Conservation (phyloP, 2,329 filamentous ascomycete species). For the Meredithiella fracta region DNA sequence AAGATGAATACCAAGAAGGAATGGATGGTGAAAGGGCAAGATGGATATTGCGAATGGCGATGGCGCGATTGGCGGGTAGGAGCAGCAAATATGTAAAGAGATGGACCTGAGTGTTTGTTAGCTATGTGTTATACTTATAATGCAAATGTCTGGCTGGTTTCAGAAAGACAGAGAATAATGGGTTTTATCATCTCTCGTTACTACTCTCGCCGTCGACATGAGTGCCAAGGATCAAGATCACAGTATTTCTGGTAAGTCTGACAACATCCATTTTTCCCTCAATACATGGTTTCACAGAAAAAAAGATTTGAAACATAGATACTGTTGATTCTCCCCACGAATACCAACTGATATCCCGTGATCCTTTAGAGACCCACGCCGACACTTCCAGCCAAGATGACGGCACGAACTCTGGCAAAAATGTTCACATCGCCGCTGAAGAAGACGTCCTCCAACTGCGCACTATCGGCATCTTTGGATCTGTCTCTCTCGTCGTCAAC, state of each 20-base stretch:
- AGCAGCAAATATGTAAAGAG: conserved; percentile 2
- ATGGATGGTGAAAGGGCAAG: not conserved
- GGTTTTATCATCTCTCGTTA: not conserved
- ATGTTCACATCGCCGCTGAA: not conserved
- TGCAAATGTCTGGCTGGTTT: not conserved
- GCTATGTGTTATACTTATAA: not conserved
- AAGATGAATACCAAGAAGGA: not conserved
- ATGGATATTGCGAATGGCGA: not conserved
- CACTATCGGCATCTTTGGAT: conserved; percentile 36
- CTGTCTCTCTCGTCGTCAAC: conserved; percentile 39
- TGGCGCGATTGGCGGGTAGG: conserved; percentile 1
- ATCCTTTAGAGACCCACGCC: not conserved
- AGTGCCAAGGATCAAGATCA: conserved; percentile 2
- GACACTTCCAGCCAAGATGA: conserved; percentile 5
- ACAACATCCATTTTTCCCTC: not conserved
- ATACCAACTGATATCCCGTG: not conserved
- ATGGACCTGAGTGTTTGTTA: not conserved
- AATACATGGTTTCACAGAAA: too few species aligned
- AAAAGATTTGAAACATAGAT: not conserved
- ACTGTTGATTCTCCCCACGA: not conserved
- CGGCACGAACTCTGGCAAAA: not conserved
- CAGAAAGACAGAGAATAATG: not conserved
- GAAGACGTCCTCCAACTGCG: conserved; percentile 14
- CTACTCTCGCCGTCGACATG: not conserved
- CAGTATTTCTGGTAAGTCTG: conserved; percentile 3